Conservation (phyloP, 164 flowering plant species). For the Euptelea pleiosperma region DNA sequence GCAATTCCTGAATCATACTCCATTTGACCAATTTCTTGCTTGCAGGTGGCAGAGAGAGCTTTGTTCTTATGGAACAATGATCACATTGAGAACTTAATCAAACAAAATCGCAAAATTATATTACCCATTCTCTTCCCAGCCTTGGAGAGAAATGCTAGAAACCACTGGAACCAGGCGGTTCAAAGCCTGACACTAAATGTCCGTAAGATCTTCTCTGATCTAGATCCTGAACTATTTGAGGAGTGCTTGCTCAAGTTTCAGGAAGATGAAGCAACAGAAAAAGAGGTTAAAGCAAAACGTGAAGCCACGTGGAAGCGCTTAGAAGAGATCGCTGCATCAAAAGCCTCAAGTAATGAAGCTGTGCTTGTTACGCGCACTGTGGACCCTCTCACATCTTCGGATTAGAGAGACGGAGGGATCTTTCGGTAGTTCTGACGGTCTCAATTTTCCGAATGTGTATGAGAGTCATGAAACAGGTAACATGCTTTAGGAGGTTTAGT, state of each 20-base stretch:
- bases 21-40: background rate
- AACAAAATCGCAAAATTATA: conserved; percentile 58
- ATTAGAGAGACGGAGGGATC: conserved; percentile 7
- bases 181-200: conserved; percentile 69
- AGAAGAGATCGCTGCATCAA: conserved; percentile 63
- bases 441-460: background rate
- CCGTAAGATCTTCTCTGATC: conserved; percentile 69
- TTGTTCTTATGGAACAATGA: conserved; percentile 79
- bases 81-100: conserved; percentile 66
- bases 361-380: conserved; percentile 35
- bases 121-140: conserved; percentile 73
- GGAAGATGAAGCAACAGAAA: conserved; percentile 52
- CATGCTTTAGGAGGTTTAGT: conserved; percentile 6
- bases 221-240: conserved; percentile 60
- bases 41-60: conserved; percentile 83
- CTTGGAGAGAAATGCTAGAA: conserved; percentile 57
- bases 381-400: conserved; percentile 6
- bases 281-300: conserved; percentile 41
- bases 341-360: conserved; percentile 44
- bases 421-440: conserved; percentile 4
- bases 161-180: conserved; percentile 85
- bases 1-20: conserved; percentile 4
- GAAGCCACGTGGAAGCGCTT: conserved; percentile 64
- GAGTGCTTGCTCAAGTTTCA: conserved; percentile 61
- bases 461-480: conserved; percentile 3